Conservation (phyloP, 1,284 basidiomycete species). For the Rugosomyces carneus region DNA sequence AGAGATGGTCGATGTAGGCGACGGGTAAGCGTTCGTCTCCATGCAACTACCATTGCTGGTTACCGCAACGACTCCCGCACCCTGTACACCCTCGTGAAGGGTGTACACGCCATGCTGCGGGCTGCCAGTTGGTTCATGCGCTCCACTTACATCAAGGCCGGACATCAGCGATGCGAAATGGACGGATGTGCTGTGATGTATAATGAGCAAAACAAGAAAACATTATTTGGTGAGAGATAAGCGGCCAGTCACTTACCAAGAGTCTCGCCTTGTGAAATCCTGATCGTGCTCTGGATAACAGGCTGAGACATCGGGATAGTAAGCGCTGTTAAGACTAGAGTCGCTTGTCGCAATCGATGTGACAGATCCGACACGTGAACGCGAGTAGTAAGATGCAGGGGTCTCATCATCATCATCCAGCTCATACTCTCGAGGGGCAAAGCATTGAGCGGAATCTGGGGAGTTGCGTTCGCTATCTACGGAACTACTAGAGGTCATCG, state of each 20-base stretch:
- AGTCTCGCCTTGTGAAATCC: constrained; percentile 35
- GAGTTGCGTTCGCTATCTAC: constrained; percentile 45
- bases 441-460: constrained; percentile 37
- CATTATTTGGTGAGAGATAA: background rate
- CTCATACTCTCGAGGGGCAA: constrained; percentile 36
- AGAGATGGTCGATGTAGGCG: constrained; percentile 37
- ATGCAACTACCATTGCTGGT: constrained; percentile 13
- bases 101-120: constrained; percentile 18
- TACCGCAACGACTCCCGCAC: constrained; percentile 16
- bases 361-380: constrained; percentile 55
- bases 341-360: constrained; percentile 53
- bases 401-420: constrained; percentile 44
- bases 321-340: constrained; percentile 45
- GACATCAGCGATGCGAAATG: constrained; percentile 41
- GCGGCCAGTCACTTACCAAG: constrained; percentile 34
- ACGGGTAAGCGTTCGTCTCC: constrained; percentile 27
- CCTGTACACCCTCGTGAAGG: constrained; percentile 23
- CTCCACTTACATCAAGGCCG: constrained; percentile 37
- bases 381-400: constrained; percentile 39
- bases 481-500: constrained; percentile 38
- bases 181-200: constrained; percentile 25
- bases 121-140: constrained; percentile 17
- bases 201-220: background rate
- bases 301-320: constrained; percentile 45
- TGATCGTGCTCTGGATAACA: constrained; percentile 29